These are phyloP conservation scores for Bipolaris victoriae DNA, from an alignment of 2,329 filamentous ascomycete genomes.

Conservation along the genomic window DNA sequence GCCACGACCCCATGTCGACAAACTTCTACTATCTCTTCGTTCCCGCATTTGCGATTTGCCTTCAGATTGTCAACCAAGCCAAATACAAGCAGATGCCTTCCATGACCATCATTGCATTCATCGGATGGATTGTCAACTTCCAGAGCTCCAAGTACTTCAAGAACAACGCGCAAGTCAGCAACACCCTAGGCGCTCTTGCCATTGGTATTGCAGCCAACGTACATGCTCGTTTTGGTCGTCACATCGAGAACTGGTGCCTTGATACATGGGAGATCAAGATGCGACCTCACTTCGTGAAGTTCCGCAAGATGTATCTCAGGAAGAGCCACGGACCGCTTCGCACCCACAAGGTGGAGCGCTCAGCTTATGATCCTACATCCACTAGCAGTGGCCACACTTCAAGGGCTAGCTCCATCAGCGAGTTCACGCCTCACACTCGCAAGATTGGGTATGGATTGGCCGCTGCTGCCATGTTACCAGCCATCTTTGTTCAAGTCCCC, in stretches of 20 bases:
- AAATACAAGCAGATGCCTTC: conserved; percentile 79
- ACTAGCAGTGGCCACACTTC: conserved; percentile 27
- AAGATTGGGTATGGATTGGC: conserved; percentile 74
- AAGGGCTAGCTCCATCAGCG: conserved; percentile 31
- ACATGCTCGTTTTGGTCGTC: conserved; percentile 71
- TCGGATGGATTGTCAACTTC: conserved; percentile 77
- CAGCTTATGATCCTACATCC: conserved; percentile 26
- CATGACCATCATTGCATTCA: conserved; percentile 75
- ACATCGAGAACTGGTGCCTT: conserved; percentile 62
- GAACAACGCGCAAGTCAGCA: conserved; percentile 75
- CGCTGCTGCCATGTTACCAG: conserved; percentile 82
- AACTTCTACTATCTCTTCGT: conserved; percentile 74
- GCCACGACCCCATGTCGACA: conserved; percentile 56
- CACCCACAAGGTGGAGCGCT: conserved; percentile 26
- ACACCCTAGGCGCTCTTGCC: conserved; percentile 76
- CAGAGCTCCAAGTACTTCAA: conserved; percentile 71
- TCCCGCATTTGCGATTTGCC: conserved; percentile 72
- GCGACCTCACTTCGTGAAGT: conserved; percentile 46
- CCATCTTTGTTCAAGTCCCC: conserved; percentile 76
- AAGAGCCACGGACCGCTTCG: conserved; percentile 25
- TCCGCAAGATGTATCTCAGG: conserved; percentile 36
- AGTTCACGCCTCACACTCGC: conserved; percentile 39
- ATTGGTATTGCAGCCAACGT: conserved; percentile 80
- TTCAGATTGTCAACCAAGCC: conserved; percentile 80
- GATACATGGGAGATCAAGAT: conserved; percentile 62